A percentile compares a stretch with the other conserved stretches of the same genome.
phyloP scores from a whole-genome alignment of 2,329 filamentous ascomycete genomes.

The Colletotrichum eremochloae region DNA sequence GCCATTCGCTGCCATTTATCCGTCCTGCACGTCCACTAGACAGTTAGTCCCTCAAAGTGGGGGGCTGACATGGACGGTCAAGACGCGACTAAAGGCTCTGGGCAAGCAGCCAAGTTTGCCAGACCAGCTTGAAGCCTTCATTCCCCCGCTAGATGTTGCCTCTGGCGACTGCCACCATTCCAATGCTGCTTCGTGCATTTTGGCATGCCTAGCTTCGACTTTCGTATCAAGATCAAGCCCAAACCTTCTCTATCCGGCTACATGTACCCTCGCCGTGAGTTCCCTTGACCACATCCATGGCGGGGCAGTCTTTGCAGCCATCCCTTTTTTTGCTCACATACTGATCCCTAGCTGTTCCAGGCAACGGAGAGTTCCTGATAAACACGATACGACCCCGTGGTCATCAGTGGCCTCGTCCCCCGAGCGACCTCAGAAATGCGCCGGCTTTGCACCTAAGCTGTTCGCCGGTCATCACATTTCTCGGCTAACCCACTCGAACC shows the following conservation, averaged over 20 bases:
- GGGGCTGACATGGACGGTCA: background rate
- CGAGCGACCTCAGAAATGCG: slow-evolving; percentile 44
- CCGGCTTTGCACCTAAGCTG: slow-evolving; percentile 28
- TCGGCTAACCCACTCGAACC: slow-evolving; percentile 49
- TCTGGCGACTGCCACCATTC: slow-evolving; percentile 14
- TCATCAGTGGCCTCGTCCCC: slow-evolving; percentile 42
- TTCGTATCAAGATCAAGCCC: slow-evolving; percentile 5
- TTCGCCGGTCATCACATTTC: slow-evolving; percentile 42
- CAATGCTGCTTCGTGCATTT: slow-evolving; percentile 2
- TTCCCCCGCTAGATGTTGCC: slow-evolving; percentile 34
- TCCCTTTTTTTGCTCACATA: slow-evolving; percentile 69
- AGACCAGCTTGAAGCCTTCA: slow-evolving; percentile 22
- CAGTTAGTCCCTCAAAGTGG: background rate
- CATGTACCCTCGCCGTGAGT: slow-evolving; percentile 23
- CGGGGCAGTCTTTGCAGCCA: background rate
- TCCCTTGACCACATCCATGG: background rate
- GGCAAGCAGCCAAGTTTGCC: background rate
- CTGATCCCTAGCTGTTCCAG: slow-evolving; percentile 30
- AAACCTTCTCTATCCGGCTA: slow-evolving; percentile 21
- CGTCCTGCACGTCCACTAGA: too few relatives aligned
- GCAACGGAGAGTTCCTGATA: slow-evolving; percentile 44
- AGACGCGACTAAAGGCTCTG: background rate
- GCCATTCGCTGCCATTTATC: background rate
- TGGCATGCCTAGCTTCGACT: slow-evolving; percentile 2
- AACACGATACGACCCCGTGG: slow-evolving; percentile 33